Evolutionary conservation across 2,329 filamentous ascomycete species (phyloP).

Genomic region (Akanthomyces dipterigenus): DNA sequence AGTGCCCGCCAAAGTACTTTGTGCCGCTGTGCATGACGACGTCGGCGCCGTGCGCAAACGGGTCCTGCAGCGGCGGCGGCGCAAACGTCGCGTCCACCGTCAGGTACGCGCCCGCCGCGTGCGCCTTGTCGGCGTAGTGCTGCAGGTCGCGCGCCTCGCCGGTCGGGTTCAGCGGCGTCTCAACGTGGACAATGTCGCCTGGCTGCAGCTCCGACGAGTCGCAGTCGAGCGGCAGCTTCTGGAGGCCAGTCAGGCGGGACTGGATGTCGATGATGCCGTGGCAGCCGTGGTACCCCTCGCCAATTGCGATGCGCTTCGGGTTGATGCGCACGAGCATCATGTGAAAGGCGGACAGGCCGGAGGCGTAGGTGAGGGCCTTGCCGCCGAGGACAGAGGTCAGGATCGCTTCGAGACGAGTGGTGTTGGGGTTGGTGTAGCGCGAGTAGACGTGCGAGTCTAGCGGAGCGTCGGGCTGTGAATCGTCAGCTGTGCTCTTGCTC

Average conservation of each 20-base stretch:
- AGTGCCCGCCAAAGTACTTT: constrained; percentile 95
- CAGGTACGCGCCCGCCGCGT: constrained; percentile 64
- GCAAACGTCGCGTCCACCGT: constrained; percentile 90
- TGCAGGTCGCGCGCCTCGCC: constrained; percentile 72
- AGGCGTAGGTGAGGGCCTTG: constrained; percentile 69
- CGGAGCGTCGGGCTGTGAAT: constrained; percentile 39
- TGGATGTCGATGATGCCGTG: constrained; percentile 76
- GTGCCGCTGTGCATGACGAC: constrained; percentile 88
- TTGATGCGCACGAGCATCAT: constrained; percentile 78
- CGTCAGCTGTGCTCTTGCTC: neutral
- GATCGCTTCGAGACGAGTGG: constrained; percentile 77
- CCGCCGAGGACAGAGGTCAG: constrained; percentile 66
- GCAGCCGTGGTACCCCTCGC: constrained; percentile 86
- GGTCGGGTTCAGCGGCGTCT: constrained; percentile 89
- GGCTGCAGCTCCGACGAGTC: constrained; percentile 57
- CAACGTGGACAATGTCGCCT: constrained; percentile 83
- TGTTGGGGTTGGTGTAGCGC: constrained; percentile 69
- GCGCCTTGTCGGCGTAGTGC: constrained; percentile 65
- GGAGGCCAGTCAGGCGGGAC: constrained; percentile 66
- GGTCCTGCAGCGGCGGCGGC: constrained; percentile 82
- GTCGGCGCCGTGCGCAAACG: constrained; percentile 75
- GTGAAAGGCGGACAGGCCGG: constrained; percentile 83
- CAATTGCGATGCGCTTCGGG: constrained; percentile 75
- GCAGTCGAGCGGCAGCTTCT: constrained; percentile 65
- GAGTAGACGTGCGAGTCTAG: constrained; percentile 75